Conservation (phyloP, 768 basidiomycete species). For the Tubosaeta sp. region DNA sequence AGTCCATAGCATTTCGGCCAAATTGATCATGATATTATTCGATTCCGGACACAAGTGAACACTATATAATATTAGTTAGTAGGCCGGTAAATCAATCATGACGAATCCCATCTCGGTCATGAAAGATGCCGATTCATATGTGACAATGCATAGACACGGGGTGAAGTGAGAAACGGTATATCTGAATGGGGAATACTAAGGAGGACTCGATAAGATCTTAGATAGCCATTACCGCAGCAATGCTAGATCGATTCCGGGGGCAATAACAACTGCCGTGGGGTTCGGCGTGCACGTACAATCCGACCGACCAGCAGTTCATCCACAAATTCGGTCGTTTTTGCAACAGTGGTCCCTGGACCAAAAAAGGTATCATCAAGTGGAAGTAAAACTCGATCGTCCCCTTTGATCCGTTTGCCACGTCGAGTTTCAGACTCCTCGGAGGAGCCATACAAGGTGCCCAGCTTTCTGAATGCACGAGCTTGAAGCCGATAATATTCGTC, state of each 20-base stretch:
- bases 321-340: background rate
- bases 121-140: background rate
- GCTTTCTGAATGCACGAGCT: background rate
- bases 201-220: no score
- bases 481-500: conserved; percentile 1
- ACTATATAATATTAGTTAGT: background rate
- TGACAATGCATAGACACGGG: background rate
- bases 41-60: background rate
- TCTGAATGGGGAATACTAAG: background rate
- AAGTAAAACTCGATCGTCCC: conserved; percentile 5
- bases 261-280: conserved; percentile 13
- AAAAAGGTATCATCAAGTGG: conserved; percentile 1
- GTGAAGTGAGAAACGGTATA: background rate
- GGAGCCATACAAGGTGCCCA: background rate
- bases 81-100: no score
- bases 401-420: conserved; percentile 6
- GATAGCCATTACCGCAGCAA: background rate
- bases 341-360: background rate
- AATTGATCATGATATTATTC: background rate
- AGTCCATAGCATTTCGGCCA: background rate
- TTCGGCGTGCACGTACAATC: conserved; percentile 7
- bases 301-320: conserved; percentile 15
- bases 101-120: background rate
- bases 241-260: conserved; percentile 12
- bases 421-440: background rate